phyloP scores from a whole-genome alignment of 345 rosid species.

The Hirschfeldia incana region DNA sequence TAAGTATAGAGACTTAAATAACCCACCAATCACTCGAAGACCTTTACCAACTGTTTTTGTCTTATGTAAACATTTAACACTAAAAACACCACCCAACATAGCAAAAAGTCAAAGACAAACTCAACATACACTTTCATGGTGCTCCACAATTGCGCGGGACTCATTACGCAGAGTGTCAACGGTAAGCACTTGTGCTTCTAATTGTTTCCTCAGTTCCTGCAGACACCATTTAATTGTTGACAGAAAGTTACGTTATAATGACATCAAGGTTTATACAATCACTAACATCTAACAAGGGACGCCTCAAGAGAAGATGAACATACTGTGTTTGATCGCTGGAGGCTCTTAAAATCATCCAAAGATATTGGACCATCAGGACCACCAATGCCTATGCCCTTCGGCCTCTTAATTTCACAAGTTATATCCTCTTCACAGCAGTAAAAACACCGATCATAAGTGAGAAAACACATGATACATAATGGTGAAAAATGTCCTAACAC shows the following conservation, averaged over 20 bases:
- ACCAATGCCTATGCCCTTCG: conserved; percentile 88
- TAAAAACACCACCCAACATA: conserved; percentile 3
- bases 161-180: conserved; percentile 69
- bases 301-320: conserved; percentile 3
- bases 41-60: not conserved
- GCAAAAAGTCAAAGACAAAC: conserved; percentile 17
- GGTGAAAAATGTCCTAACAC: not conserved
- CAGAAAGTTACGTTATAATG: conserved; percentile 14
- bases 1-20: conserved; percentile 9
- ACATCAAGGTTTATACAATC: not conserved
- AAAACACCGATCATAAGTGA: conserved; percentile 21
- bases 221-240: conserved; percentile 18
- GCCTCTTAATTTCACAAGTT: conserved; percentile 63
- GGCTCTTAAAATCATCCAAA: conserved; percentile 94
- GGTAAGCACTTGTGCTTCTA: conserved; percentile 76
- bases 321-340: conserved; percentile 90
- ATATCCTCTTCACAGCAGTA: conserved; percentile 58
- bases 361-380: conserved; percentile 95
- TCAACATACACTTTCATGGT: conserved; percentile 61
- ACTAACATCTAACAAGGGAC: not conserved
- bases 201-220: conserved; percentile 89
- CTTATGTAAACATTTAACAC: not conserved
- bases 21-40: conserved; percentile 8
- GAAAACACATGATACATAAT: not conserved
- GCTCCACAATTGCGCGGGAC: conserved; percentile 58